Evolutionary conservation across 1,139 yeast species (phyloP).

Genomic region (Blastobotrys capitulatus): DNA sequence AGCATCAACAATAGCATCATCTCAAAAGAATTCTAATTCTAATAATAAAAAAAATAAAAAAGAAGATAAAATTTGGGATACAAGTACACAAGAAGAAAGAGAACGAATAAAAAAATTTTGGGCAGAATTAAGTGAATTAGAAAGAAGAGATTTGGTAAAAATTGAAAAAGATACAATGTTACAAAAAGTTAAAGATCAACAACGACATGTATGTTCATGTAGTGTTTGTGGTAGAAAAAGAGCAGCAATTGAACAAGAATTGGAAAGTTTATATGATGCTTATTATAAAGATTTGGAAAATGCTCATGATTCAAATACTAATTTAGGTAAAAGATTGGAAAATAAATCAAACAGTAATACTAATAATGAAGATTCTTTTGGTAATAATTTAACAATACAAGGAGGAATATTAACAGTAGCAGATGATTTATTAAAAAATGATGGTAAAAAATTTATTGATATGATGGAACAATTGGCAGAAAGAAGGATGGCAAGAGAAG

Average conservation of each 20-base stretch:
- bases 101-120: slow-evolving; percentile 60
- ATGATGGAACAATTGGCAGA: slow-evolving; percentile 72
- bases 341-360: not conserved
- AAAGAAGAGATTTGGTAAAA: slow-evolving; percentile 57
- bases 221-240: slow-evolving; percentile 75
- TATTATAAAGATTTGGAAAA: slow-evolving; percentile 39
- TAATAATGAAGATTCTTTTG: slow-evolving; percentile 25
- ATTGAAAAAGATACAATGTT: slow-evolving; percentile 69
- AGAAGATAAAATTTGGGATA: slow-evolving; percentile 51
- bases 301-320: slow-evolving; percentile 12
- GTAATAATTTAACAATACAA: slow-evolving; percentile 34
- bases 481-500: slow-evolving; percentile 49
- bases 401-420: slow-evolving; percentile 58
- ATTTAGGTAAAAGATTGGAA: slow-evolving; percentile 2
- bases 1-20: slow-evolving; percentile 16
- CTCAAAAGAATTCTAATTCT: no score
- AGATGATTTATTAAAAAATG: slow-evolving; percentile 68
- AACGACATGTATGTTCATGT: slow-evolving; percentile 59
- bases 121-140: slow-evolving; percentile 57
- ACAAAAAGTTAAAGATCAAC: slow-evolving; percentile 57
- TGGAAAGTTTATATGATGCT: slow-evolving; percentile 65
- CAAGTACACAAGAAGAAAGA: slow-evolving; percentile 53
- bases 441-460: slow-evolving; percentile 67
- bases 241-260: slow-evolving; percentile 68
- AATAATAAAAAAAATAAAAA: slow-evolving; percentile 8